Evolutionary conservation across 1,139 yeast species (phyloP), one percentile per base, ranked within the genome.

Genomic region (Lodderomyces theae): DNA sequence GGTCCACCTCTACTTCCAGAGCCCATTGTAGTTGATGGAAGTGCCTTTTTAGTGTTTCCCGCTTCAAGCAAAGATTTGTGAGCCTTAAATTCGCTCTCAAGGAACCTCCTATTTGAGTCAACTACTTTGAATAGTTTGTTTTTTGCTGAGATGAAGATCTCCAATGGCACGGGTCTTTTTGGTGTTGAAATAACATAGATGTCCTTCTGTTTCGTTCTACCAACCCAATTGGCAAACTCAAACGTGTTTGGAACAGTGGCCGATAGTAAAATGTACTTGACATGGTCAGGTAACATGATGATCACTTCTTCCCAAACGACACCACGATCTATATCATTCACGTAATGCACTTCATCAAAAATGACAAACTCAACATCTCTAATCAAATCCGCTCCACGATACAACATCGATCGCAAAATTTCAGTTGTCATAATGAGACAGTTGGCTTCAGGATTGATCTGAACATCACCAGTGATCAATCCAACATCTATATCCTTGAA

Each of bases 221-320:
- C 97, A 13, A 92, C 90, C 99, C 99, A 92, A 56, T 86, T 89
- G 12, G 98, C 99, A 70, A 92, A 92, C 58, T 92, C 99, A 70
- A 80, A 86, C 0, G 98, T 94, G 59, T 92, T 92, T 6, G 99
- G 98, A 10, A 92, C 97, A 0, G 99, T 92, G 2, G 98, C 98
- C 3, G 97, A 89, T 34, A 90, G 66, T 41, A 90, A 69, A 45
- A 90, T 88, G 56, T 86, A 86, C 52, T 87, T 89, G 40, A 92
- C 95, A 61, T 90, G 95, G 49, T 90, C 97, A 1, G 99, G 99
- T 35, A 92, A 71, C 88, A 92, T 82, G 51, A 92, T 92, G 46
- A 92, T 92, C 7, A 94, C 96, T 61, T 92, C 99, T 64, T 92
- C 99, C 99, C 99, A 92, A 5, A 92, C 99, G 25, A 92, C 98